Conservation (phyloP, 495 filamentous ascomycete genomes). For the Penicillium dipodomyicola region DNA sequence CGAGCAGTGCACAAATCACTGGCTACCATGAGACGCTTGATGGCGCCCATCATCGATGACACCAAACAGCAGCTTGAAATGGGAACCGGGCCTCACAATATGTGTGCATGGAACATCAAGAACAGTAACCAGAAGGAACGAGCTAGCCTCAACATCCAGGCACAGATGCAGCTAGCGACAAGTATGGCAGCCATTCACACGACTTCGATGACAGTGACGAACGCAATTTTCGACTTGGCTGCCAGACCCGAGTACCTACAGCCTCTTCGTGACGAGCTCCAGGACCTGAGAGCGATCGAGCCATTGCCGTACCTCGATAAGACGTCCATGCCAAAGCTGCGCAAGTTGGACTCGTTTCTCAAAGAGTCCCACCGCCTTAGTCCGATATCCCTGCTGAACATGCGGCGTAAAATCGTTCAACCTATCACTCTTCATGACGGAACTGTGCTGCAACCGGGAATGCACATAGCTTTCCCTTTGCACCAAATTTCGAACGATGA, state of each 20-base stretch:
- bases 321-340: background rate
- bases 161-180: background rate
- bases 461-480: too few species aligned
- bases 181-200: background rate
- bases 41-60: background rate
- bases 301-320: background rate
- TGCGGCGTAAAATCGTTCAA: background rate
- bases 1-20: background rate
- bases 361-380: background rate
- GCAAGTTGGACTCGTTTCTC: background rate
- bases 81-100: background rate
- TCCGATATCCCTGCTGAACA: background rate
- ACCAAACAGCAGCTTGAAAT: background rate
- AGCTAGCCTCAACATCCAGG: background rate
- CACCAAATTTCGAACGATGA: background rate
- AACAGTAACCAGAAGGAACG: background rate
- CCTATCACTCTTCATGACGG: constrained; percentile 11
- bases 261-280: background rate
- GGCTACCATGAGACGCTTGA: too few species aligned
- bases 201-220: background rate
- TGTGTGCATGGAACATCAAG: too few species aligned
- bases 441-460: background rate
- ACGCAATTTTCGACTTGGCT: background rate
- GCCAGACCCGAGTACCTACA: background rate
- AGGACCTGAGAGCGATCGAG: background rate